Evolutionary conservation across 495 filamentous ascomycete species (phyloP), one percentile per base, ranked within the genome.

Genomic region (Arthonia radiata): DNA sequence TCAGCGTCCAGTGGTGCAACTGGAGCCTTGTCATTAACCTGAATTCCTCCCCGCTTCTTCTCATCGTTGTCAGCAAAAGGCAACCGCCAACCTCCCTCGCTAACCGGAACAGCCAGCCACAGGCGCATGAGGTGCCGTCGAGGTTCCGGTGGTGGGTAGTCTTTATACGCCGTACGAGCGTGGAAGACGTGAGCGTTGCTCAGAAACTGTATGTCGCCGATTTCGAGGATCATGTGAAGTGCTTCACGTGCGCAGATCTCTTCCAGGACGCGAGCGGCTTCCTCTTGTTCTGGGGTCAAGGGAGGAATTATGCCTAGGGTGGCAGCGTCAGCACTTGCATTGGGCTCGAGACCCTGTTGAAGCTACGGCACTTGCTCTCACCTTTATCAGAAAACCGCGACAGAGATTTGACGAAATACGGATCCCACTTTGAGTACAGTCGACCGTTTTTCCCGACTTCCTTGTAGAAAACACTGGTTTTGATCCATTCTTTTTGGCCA

Each of bases 41-140:
- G 80, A 26, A 90, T 69, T 0, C 80, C 80, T 0, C 80, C 77
- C 11, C 80, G 49, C 56, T 86, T 90, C 59, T 73, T 73, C 55
- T 81, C 66, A 31, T 63, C 52, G 26, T 64, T 68, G 54, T 89
- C 80, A 38, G 64, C 63, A 46, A 79, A 83, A 7, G 77, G 77
- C 45, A 83, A 46, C 28, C 61, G 69, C 80, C 79, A 91, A 1
- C 80, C 80, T 0, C 78, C 80, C 44, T 89, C 80, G 15, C 45
- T 44, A 50, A 83, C 76, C 0, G 78, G 79, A 9, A 67, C 72
- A 4, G 71, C 65, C 24, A 91, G 47, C 80, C 80, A 91, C 28
- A 89, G 44, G 13, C 80, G 54, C 63, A 92, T 73, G n/a, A 92
- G 48, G 19, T 81, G 74, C 24, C 75, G 51, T 8, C 71, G 51